Base-by-base conservation (phyloP, 441 rosid species). In the Populus hybrid region DNA sequence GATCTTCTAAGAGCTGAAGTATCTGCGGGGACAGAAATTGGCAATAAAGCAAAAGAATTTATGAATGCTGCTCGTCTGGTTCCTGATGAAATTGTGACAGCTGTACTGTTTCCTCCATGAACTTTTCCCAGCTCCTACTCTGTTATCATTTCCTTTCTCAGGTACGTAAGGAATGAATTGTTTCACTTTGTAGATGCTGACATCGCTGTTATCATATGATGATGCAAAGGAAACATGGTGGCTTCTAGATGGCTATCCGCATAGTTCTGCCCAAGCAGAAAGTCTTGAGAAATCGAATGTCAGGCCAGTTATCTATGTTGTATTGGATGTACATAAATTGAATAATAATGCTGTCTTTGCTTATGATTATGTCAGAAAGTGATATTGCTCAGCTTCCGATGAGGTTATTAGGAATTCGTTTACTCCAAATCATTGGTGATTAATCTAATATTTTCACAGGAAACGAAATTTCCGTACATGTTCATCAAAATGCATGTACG, bases 171-270 rank as follows among this genome's bases (percentile, higher is more conserved):
- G 53, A 77, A 61, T 61, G 40, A 71, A 66, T 53, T 71, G 26
- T 80, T 77, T 57, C 78, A 18, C 53, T 80, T 67, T 81, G 34
- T 78, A 95, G 98, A 93, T 95, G 97, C 94, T 92, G 79, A 87
- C 87, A 4, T 81, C 83, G 71, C 82, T 98, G 74, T 84, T 95
- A 85, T 87, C 95, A 20, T 83, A 81, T 42, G 87, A 89, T 81
- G 99, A 95, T 83, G 94, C 87, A 77, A 89, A 87, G 87, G 84
- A 85, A 77, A 87, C 80, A n/a, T 98, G 98, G 65, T 95, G 99
- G 99, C 98, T 93, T 85, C 91, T 93, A 24, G 98, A 95, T 87
- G 99, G 99, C 34, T 93, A 88, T 81, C 99, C 98, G 40, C 80
- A 94, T 79, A 92, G 87, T 85, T 85, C 73, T 79, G 79, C 94